phyloP scores from a whole-genome alignment of 768 basidiomycete species.

The Tulasnella sp. region DNA sequence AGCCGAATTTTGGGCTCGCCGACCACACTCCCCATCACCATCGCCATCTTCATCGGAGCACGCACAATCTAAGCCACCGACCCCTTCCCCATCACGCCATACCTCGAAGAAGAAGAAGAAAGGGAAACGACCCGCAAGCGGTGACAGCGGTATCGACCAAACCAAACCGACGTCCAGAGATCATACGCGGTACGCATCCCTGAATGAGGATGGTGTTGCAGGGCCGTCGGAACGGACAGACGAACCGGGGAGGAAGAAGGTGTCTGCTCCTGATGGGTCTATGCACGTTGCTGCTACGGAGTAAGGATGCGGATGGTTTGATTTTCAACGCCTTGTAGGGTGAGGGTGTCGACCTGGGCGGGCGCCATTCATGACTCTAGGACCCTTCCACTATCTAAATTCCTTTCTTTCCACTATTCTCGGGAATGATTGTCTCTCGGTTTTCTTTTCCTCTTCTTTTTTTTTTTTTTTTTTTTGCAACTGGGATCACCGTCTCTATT shows the following conservation, averaged over 20 bases:
- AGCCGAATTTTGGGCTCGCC: background rate
- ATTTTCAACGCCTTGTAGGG: background rate
- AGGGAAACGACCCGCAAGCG: background rate
- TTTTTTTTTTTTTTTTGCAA: background rate
- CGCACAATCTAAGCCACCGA: background rate
- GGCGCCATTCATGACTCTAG: background rate
- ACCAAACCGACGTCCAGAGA: conserved; percentile 1
- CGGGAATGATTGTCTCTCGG: background rate
- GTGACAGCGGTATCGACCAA: background rate
- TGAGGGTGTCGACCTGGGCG: background rate
- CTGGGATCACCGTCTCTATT: background rate
- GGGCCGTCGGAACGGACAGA: background rate
- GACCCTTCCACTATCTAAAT: background rate
- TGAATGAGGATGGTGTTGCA: background rate
- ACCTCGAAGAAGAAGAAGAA: background rate
- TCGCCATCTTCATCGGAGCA: background rate
- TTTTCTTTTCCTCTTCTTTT: background rate
- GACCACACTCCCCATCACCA: background rate
- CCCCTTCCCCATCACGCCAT: background rate
- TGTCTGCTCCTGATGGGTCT: background rate
- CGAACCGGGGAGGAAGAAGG: background rate
- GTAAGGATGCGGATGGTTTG: background rate
- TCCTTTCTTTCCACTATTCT: background rate
- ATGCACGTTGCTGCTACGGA: background rate
- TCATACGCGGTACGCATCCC: background rate